Percentiles rank a stretch among this genome's conserved stretches.
Evolutionary conservation across 1,139 yeast genomes (phyloP).

Genomic region (Nakaseomyces sp.): DNA sequence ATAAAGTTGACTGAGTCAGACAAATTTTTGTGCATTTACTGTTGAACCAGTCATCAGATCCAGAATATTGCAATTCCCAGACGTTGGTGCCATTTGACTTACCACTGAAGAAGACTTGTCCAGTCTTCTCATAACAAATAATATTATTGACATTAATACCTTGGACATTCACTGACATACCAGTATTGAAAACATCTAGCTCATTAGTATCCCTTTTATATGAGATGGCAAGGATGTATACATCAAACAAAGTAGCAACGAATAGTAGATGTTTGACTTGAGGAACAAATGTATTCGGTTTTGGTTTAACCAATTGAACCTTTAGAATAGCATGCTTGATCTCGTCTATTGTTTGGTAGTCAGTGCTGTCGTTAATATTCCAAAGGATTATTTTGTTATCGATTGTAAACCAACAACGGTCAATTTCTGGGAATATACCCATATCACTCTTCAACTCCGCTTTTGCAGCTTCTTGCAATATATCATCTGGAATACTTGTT

Average conservation of each 20-base stretch:
- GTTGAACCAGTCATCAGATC: slow-evolving; percentile 79
- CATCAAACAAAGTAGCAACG: slow-evolving; percentile 71
- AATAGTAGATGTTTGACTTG: slow-evolving; percentile 64
- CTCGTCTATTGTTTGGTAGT: slow-evolving; percentile 75
- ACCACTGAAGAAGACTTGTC: slow-evolving; percentile 79
- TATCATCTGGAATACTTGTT: slow-evolving; percentile 71
- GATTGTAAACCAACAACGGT: slow-evolving; percentile 79
- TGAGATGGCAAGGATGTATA: slow-evolving; percentile 69
- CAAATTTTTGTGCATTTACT: slow-evolving; percentile 78
- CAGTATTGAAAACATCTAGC: slow-evolving; percentile 72
- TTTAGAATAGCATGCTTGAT: slow-evolving; percentile 69
- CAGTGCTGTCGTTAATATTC: slow-evolving; percentile 57
- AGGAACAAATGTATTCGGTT: slow-evolving; percentile 68
- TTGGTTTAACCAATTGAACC: slow-evolving; percentile 71
- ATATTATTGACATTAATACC: slow-evolving; percentile 69
- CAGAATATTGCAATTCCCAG: slow-evolving; percentile 85
- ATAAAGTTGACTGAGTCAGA: slow-evolving; percentile 58
- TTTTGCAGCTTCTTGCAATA: slow-evolving; percentile 60
- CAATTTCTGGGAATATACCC: slow-evolving; percentile 78
- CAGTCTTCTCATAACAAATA: slow-evolving; percentile 50
- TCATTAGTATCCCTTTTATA: slow-evolving; percentile 43
- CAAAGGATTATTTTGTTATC: slow-evolving; percentile 80
- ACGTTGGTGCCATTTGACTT: slow-evolving; percentile 66
- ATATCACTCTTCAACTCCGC: slow-evolving; percentile 63
- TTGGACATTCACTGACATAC: slow-evolving; percentile 67